A percentile compares a stretch with the other conserved stretches of the same genome.
Conservation (phyloP, 768 basidiomycete genomes). For the Roridomyces roridus region DNA sequence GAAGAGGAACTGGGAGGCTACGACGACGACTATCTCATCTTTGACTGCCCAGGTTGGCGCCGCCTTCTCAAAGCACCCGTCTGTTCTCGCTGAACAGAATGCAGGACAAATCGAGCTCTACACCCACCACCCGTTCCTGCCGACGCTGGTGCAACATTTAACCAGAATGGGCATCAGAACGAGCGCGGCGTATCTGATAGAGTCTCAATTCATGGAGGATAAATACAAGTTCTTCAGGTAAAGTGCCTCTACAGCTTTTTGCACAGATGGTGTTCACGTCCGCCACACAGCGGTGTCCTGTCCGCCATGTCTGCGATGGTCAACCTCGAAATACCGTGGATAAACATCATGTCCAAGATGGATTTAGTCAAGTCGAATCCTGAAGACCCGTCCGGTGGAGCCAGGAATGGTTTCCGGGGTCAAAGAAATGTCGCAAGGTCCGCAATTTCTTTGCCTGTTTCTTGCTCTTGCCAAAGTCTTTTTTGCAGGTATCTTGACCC, state of each 20-base stretch:
- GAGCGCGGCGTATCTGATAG: conserved; percentile 92
- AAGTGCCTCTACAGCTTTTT: conserved; percentile 6
- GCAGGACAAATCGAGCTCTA: conserved; percentile 97
- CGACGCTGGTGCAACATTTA: conserved; percentile 82
- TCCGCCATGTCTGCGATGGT: conserved; percentile 99
- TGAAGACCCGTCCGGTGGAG: conserved; percentile 64
- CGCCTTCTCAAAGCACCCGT: not conserved
- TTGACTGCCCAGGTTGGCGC: conserved; percentile 84
- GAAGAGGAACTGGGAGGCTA: conserved; percentile 94
- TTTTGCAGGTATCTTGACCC: conserved; percentile 85
- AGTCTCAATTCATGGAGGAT: conserved; percentile 99
- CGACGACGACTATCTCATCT: conserved; percentile 94
- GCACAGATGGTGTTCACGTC: not conserved
- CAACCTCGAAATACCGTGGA: conserved; percentile 94
- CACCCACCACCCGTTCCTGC: conserved; percentile 97
- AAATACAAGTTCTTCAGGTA: conserved; percentile 97
- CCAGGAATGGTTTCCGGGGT: conserved; percentile 74
- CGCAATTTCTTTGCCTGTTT: conserved; percentile 22
- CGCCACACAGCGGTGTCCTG: conserved; percentile 76
- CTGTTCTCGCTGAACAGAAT: conserved; percentile 9
- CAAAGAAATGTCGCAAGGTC: conserved; percentile 87
- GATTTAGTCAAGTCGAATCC: conserved; percentile 81
- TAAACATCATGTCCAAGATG: conserved; percentile 99
- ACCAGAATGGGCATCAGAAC: conserved; percentile 80
- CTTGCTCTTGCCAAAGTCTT: not conserved